Percentiles rank a stretch among this genome's conserved stretches.
These are phyloP conservation scores for Colletotrichum kahawae DNA, from an alignment of 2,329 filamentous ascomycete species.

Conservation along the genomic window DNA sequence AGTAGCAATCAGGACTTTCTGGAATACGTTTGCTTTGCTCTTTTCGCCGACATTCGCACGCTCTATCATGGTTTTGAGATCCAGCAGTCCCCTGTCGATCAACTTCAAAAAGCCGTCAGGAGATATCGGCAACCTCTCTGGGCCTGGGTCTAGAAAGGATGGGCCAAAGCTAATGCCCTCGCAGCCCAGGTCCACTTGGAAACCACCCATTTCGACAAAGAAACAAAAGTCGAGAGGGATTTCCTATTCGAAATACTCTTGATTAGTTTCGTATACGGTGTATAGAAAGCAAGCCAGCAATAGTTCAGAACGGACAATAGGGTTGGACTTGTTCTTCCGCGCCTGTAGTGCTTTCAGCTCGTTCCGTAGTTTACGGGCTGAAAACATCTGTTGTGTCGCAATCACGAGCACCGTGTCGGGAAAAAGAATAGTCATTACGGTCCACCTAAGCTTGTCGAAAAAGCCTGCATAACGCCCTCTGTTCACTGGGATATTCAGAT, in stretches of 20 bases:
- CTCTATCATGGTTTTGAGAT: background rate
- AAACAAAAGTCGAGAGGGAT: constrained; percentile 29
- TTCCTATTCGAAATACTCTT: fast-evolving
- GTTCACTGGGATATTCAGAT: constrained; percentile 38
- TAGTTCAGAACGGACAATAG: background rate
- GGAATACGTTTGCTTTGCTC: constrained; percentile 39
- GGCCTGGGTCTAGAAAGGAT: background rate
- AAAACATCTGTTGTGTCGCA: constrained; percentile 24
- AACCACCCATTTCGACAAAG: constrained; percentile 34
- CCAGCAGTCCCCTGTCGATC: background rate
- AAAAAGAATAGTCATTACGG: constrained; percentile 31
- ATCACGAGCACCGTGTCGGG: constrained; percentile 35
- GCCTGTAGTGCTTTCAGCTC: background rate
- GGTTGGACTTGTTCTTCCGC: fast-evolving
- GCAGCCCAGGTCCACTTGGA: constrained; percentile 15
- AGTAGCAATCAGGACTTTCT: constrained; percentile 38
- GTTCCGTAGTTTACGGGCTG: background rate
- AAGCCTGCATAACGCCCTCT: background rate
- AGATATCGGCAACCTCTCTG: background rate
- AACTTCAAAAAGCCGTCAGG: constrained; percentile 13
- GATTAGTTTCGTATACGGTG: background rate
- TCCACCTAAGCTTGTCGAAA: constrained; percentile 31
- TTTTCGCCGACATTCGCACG: constrained; percentile 34
- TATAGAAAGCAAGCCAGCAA: background rate
- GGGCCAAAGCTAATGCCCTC: background rate